Evolutionary conservation across 2,329 filamentous ascomycete genomes (phyloP), one percentile per base, ranked within the genome.

Genomic region (Cordyceps tenuipes): DNA sequence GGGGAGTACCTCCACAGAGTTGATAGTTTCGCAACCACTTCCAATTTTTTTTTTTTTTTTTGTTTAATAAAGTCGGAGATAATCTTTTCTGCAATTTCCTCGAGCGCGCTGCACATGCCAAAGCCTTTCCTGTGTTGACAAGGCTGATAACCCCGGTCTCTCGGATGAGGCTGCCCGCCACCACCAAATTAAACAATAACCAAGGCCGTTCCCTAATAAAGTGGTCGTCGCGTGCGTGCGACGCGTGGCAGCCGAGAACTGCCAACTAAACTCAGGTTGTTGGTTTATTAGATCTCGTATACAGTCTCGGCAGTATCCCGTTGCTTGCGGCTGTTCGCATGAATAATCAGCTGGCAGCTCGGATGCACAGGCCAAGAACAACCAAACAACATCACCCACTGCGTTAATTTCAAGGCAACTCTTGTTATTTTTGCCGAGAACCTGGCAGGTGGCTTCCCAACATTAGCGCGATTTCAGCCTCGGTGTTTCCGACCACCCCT

Each of bases 161-260:
- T 53, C 41, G 46, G 57, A 59, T 41, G 57, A 36, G 13, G 21
- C 50, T 43, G 23, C 43, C 50, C 50, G 57, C 44, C 48, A 43
- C 50, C 50, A 23, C 57, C 44, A 60, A 60, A 60, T 60, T 53
- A 49, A 58, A 57, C 34, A 48, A n/a, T 26, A 7, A 49, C 12
- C 3, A 13, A 36, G n/a, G 36, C 26, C 17, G 43, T 29, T 17
- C 55, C 55, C 47, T 26, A n/a, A 23, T 26, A 31, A 9, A 43
- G 46, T 57, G 54, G 54, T 57, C 19, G 19, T 57, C 54, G 54
- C 54, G n/a, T n/a, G n/a, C n/a, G n/a, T n/a, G n/a, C n/a, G n/a
- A n/a, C n/a, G n/a, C n/a, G 34, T 57, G 54, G 54, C 46, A 57
- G 19, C 31, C 46, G 54, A 26, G 34, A 17, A 41, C 41, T 49